A percentile compares a stretch with the other conserved stretches of the same genome.
These are phyloP conservation scores for Neurospora discreta DNA, from an alignment of 495 filamentous ascomycete species.

Conservation along the genomic window DNA sequence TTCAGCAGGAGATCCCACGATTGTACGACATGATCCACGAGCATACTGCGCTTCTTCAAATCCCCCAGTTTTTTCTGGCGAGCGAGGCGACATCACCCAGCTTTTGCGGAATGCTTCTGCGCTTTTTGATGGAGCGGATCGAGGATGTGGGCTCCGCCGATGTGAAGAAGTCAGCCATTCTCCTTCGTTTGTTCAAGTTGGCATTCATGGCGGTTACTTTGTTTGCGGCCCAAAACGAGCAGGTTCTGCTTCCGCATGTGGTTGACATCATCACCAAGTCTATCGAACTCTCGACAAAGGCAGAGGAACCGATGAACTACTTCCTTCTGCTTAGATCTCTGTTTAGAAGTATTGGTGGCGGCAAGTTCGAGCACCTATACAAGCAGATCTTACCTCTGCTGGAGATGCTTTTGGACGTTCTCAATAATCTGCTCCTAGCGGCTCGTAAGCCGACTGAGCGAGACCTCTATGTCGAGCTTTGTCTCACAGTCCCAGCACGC, in stretches of 20 bases:
- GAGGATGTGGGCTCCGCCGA: conserved; percentile 89
- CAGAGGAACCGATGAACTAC: conserved; percentile 97
- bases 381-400: conserved; percentile 93
- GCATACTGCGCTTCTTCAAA: conserved; percentile 83
- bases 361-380: conserved; percentile 93
- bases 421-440: conserved; percentile 84
- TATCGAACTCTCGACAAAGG: conserved; percentile 87
- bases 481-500: conserved; percentile 87
- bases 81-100: conserved; percentile 95
- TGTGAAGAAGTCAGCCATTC: conserved; percentile 78
- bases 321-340: conserved; percentile 86
- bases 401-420: conserved; percentile 93
- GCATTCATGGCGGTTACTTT: conserved; percentile 99
- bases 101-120: conserved; percentile 94
- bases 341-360: conserved; percentile 93
- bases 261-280: conserved; percentile 93
- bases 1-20: conserved; percentile 91
- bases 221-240: conserved; percentile 89
- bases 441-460: conserved; percentile 82
- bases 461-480: conserved; percentile 94
- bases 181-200: conserved; percentile 92
- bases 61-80: conserved; percentile 96
- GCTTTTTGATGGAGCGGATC: conserved; percentile 93
- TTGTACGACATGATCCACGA: conserved; percentile 98
- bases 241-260: conserved; percentile 88